Evolutionary conservation across 345 rosid genomes (phyloP), one percentile per base, ranked within the genome.

Genomic region (Salix purpurea): DNA sequence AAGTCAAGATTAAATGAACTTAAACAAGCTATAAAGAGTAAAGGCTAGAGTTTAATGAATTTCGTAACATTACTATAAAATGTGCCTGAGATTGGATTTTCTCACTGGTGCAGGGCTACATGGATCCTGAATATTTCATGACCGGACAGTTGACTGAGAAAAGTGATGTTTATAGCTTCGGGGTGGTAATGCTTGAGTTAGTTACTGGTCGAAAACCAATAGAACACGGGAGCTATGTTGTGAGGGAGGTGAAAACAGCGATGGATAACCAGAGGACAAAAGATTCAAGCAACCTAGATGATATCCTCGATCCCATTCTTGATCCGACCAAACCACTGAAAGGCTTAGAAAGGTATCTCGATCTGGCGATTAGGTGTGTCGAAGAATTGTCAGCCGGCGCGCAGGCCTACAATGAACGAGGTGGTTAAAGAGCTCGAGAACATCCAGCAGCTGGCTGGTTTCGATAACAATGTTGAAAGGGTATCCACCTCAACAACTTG

Each of bases 391-490:
- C 91, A 67, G 83, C 72, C 1, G 84, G 83, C n/a, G n/a, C n/a
- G n/a, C 23, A 78, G 97, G 79, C 98, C 97, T 62, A 71, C 92
- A 2, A 92, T 92, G 96, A 84, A 94, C 64, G 94, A 92, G 48
- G 92, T 83, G 50, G 91, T 85, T 39, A 92, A 89, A 76, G 96
- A 86, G 85, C 90, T 94, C 16, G 98, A 94, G 83, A 81, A 32
- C 67, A 88, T 91, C 46, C 78, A 92, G 92, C 83, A 88, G 79
- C 75, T 81, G 36, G 90, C 91, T 1, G 93, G 98, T 4, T 18
- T 89, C 74, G 87, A 89, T 62, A 90, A 90, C 6, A 87, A 84
- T 65, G 83, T 78, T 2, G 90, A 90, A 66, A 90, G 90, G 1
- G 89, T 88, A 12, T 54, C 87, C n/a, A 76, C 85, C 69, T 90